Evolutionary conservation across 441 rosid genomes (phyloP), one percentile per base, ranked within the genome.

Genomic region (Geranium incanum): DNA sequence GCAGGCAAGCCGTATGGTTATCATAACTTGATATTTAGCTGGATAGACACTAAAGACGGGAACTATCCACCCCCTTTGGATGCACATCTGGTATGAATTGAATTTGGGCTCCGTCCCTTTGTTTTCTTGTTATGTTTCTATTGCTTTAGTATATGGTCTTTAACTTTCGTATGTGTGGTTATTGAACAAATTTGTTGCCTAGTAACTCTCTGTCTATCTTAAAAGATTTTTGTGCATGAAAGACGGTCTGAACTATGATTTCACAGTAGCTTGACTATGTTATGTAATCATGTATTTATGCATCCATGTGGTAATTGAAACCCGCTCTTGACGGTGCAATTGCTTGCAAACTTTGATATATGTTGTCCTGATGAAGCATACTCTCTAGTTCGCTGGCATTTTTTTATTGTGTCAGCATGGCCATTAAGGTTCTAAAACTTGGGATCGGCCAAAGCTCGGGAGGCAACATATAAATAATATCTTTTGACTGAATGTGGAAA

Each of bases 11-110:
- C 97, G 66, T 94, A 94, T 76, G 99, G 99, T 75, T 92, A 92
- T 74, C 99, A 94, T 74, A 94, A 94, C 87, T 69, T 94, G 97
- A 87, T 94, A 76, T 94, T 94, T 78, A 94, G 99, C 86, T 94
- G 99, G 99, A 92, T 94, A 63, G 99, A 94, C 87, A 94, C 97
- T 68, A 37, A 83, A 48, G 84, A 81, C 0, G 86, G 86, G 68
- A 94, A 94, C 81, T 94, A 89, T 81, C 99, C 99, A 60, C 93
- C 97, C 15, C 99, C 99, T 13, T 77, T 94, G 80, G 94, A 90
- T 85, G 90, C 99, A 74, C 88, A 94, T 78, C 78, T 92, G 91
- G 99, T 94, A 87, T 57, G 72, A 71, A 72, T 48, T 48, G 2
- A 48, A 48, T 48, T 48, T 48, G 57, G 57, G 33, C 33, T 11